Conservation (phyloP, 2,329 filamentous ascomycete genomes). For the Epichloe uncinata region DNA sequence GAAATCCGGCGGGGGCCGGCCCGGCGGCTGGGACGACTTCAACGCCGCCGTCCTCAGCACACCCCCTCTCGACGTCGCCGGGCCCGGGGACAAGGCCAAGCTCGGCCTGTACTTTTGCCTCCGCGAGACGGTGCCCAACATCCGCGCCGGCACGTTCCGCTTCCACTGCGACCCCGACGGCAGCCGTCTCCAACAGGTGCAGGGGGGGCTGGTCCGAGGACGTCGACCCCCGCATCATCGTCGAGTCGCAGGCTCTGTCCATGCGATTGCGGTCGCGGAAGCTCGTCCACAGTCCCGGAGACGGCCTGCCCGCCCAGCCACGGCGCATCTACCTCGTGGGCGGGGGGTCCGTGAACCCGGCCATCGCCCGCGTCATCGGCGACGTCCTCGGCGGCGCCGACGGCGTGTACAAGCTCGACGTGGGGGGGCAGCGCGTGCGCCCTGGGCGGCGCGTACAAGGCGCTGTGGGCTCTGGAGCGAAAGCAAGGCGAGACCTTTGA, state of each 20-base stretch:
- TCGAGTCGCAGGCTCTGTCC: constrained; percentile 90
- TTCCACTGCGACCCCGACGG: constrained; percentile 50
- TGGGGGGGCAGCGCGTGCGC: constrained; percentile 89
- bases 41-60: constrained; percentile 58
- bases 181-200: constrained; percentile 28
- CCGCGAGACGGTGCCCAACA: constrained; percentile 90
- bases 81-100: constrained; percentile 46
- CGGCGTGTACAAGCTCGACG: constrained; percentile 85
- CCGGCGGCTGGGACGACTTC: constrained; percentile 62
- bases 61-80: constrained; percentile 54
- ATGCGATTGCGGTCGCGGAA: constrained; percentile 73
- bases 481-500: constrained; percentile 64
- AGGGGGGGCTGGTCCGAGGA: constrained; percentile 34
- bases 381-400: constrained; percentile 81
- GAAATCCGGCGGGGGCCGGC: constrained; percentile 11
- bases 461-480: constrained; percentile 78
- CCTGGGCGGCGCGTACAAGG: constrained; percentile 88
- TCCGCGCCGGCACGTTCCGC: constrained; percentile 75
- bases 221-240: constrained; percentile 66
- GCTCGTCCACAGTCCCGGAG: constrained; percentile 48
- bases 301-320: constrained; percentile 62
- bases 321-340: constrained; percentile 88
- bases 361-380: constrained; percentile 73
- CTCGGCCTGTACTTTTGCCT: constrained; percentile 91
- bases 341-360: constrained; percentile 72